phyloP scores from a whole-genome alignment of 2,329 filamentous ascomycete genomes.

The Aspergillus ustus region DNA sequence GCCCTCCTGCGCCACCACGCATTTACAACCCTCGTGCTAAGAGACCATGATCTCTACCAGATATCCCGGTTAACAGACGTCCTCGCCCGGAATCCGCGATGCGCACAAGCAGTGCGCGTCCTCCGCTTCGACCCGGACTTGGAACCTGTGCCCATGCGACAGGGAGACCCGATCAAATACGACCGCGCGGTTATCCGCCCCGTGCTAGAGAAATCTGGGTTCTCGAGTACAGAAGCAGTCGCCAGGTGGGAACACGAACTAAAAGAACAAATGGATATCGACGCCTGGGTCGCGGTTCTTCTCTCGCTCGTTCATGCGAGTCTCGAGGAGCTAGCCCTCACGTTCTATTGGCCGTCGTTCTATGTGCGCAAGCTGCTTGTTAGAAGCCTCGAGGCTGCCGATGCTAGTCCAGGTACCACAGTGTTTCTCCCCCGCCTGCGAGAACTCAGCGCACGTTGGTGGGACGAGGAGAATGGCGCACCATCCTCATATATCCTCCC shows the following conservation, averaged over 20 bases:
- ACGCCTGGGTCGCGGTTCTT: not conserved
- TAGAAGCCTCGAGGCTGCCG: no score
- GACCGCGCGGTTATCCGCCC: not conserved
- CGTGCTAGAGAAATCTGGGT: not conserved
- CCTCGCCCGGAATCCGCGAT: not conserved
- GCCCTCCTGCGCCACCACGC: not conserved
- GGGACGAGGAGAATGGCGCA: not conserved
- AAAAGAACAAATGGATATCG: not conserved
- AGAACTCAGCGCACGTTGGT: not conserved
- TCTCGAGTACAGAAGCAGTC: no score
- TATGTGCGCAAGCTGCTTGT: not conserved
- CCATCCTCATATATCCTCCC: not conserved
- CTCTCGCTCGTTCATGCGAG: not conserved
- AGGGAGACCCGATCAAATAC: not conserved
- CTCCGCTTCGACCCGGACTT: not conserved
- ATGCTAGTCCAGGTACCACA: no score
- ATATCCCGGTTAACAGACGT: not conserved
- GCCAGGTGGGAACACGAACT: not conserved
- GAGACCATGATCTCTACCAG: not conserved
- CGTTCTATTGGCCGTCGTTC: not conserved
- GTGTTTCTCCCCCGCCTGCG: not conserved
- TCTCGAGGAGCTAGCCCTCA: not conserved
- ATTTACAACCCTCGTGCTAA: not conserved
- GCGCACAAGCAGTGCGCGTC: not conserved
- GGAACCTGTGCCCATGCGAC: accelerated